These are phyloP conservation scores for Botrytis porri DNA, from an alignment of 2,329 filamentous ascomycete genomes.

Conservation along the genomic window DNA sequence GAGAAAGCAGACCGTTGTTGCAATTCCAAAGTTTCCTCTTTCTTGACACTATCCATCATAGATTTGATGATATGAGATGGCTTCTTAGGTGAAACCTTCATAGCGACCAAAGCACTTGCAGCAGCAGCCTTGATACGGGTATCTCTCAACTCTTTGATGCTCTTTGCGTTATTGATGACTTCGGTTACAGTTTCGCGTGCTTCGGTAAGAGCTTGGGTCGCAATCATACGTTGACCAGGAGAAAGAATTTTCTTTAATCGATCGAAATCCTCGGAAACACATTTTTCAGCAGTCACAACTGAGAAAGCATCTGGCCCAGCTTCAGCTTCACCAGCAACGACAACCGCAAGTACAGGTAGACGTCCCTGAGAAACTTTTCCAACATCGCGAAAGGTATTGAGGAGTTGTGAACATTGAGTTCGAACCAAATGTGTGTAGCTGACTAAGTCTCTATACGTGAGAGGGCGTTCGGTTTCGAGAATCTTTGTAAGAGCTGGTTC, in stretches of 20 bases:
- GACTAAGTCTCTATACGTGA: slow-evolving; percentile 84
- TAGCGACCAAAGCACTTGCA: slow-evolving; percentile 83
- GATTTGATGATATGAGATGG: slow-evolving; percentile 89
- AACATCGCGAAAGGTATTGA: slow-evolving; percentile 89
- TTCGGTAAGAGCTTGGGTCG: slow-evolving; percentile 74
- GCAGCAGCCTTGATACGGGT: slow-evolving; percentile 82
- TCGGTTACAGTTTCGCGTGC: slow-evolving; percentile 66
- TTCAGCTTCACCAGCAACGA: slow-evolving; percentile 90
- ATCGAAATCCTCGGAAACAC: slow-evolving; percentile 81
- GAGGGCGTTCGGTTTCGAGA: slow-evolving; percentile 76
- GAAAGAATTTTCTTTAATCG: slow-evolving; percentile 84
- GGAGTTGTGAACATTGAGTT: slow-evolving; percentile 84
- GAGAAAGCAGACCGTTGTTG: slow-evolving; percentile 83
- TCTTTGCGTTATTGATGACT: slow-evolving; percentile 76
- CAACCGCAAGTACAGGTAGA: slow-evolving; percentile 77
- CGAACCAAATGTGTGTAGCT: slow-evolving; percentile 86
- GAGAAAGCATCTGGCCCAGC: slow-evolving; percentile 93
- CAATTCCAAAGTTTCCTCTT: slow-evolving; percentile 84
- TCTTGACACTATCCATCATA: slow-evolving; percentile 97
- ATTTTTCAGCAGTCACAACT: slow-evolving; percentile 80
- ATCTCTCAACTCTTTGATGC: slow-evolving; percentile 78
- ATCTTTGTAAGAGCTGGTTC: slow-evolving; percentile 66
- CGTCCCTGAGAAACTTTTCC: slow-evolving; percentile 74
- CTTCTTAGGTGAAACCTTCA: slow-evolving; percentile 87
- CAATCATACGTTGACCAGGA: slow-evolving; percentile 81